Percentiles rank a stretch among this genome's conserved stretches.
Evolutionary conservation across 75 land plant genomes (phyloP).

Genomic region (Isoetes taiwanensis): DNA sequence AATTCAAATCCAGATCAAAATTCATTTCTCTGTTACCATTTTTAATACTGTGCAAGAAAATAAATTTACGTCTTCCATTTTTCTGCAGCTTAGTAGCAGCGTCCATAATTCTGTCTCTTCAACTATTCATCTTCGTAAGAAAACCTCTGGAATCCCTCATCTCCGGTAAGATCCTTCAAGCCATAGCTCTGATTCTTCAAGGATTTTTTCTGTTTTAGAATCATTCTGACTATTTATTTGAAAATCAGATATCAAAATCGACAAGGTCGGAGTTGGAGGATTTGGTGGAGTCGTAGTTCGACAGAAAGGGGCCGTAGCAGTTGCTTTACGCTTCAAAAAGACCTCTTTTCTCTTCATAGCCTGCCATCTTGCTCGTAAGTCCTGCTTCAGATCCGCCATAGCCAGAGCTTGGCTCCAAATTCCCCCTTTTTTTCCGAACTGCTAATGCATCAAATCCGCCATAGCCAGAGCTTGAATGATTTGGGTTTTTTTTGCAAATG

Average conservation of each 20-base stretch:
- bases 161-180: no score
- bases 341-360: conserved; percentile 44
- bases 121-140: conserved; percentile 52
- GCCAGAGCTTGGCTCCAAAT: no score
- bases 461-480: no score
- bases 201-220: no score
- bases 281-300: conserved; percentile 53
- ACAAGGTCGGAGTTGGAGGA: conserved; percentile 51
- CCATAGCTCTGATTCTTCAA: no score
- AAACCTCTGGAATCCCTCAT: conserved; percentile 14
- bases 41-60: no score
- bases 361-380: conserved; percentile 74
- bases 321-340: conserved; percentile 37
- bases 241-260: conserved; percentile 38
- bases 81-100: conserved; percentile 50
- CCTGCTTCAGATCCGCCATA: no score
- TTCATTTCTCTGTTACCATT: neutral
- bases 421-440: no score
- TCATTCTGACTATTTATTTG: no score
- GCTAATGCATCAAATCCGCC: no score
- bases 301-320: conserved; percentile 77
- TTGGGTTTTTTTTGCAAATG: no score
- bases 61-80: no score
- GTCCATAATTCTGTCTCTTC: conserved; percentile 56
- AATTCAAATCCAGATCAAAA: neutral